These are phyloP conservation scores for Ophiocordyceps polyrhachis-furcata DNA, from an alignment of 2,329 filamentous ascomycete species.

Conservation along the genomic window DNA sequence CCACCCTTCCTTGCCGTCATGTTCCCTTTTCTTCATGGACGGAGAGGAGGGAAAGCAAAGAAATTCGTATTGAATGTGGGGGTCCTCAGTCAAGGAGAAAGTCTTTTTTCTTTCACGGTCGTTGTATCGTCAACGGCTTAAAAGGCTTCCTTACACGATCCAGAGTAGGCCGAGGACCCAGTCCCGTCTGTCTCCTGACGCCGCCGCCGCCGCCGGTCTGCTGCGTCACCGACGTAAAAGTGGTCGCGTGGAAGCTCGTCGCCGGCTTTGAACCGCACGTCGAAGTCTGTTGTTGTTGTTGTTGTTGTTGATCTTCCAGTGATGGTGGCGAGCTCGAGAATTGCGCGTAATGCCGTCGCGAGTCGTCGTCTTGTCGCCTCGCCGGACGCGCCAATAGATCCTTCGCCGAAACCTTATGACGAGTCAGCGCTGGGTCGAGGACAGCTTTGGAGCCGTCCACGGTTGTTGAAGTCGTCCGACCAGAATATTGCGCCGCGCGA, in stretches of 20 bases:
- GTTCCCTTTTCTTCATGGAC: too few relatives aligned
- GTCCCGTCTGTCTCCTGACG: slow-evolving; percentile 24
- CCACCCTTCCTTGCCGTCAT: too few relatives aligned
- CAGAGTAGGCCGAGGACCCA: slow-evolving; percentile 28
- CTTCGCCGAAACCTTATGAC: slow-evolving; percentile 23
- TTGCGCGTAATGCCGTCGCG: slow-evolving; percentile 30
- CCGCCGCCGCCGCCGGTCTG: slow-evolving; percentile 15
- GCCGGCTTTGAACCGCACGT: slow-evolving; percentile 14
- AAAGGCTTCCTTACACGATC: slow-evolving; percentile 35
- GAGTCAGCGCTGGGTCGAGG: slow-evolving; percentile 13
- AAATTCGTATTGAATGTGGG: too few relatives aligned
- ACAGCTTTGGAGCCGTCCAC: slow-evolving; percentile 4
- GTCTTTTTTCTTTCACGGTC: slow-evolving; percentile 5
- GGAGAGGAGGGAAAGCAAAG: too few relatives aligned
- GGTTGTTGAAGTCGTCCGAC: not conserved
- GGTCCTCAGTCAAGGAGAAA: too few relatives aligned
- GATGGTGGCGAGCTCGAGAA: slow-evolving; percentile 38
- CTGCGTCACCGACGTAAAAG: slow-evolving; percentile 21
- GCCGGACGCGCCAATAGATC: slow-evolving; percentile 17
- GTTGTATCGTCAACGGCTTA: slow-evolving; percentile 35
- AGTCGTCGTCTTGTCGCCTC: slow-evolving; percentile 9
- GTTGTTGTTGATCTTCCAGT: slow-evolving; percentile 2
- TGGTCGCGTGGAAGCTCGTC: slow-evolving; percentile 32
- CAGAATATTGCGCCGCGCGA: too few relatives aligned
- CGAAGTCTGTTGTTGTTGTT: slow-evolving; percentile 3